Percentiles rank a stretch among this genome's conserved stretches.
Evolutionary conservation across 2,329 filamentous ascomycete species (phyloP).

Genomic region (Pseudogymnoascus sp.): DNA sequence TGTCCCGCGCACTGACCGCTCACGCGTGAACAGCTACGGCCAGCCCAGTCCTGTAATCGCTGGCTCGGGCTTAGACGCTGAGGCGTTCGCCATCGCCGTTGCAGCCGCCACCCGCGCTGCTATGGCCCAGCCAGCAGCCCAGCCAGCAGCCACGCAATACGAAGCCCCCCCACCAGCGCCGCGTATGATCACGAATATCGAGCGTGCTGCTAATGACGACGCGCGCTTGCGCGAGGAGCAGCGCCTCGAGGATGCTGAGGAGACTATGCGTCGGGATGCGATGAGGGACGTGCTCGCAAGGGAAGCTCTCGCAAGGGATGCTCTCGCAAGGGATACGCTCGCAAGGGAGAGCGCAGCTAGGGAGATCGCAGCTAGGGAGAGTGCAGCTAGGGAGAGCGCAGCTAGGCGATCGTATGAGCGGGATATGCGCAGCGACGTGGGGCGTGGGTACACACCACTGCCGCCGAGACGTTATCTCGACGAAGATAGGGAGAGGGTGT

Average conservation of each 20-base stretch:
- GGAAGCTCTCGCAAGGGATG: background rate
- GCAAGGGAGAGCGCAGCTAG: no score
- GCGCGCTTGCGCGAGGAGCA: background rate
- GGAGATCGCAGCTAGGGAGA: no score
- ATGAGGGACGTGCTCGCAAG: background rate
- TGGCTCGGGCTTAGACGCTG: background rate
- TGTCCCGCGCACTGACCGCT: constrained; percentile 12
- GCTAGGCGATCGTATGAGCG: no score
- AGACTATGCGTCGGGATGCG: background rate
- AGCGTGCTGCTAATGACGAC: background rate
- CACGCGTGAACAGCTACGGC: background rate
- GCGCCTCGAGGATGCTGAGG: background rate
- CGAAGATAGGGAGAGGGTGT: background rate
- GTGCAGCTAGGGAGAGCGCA: no score
- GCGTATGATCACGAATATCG: background rate
- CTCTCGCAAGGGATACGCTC: background rate
- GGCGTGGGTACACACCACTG: background rate
- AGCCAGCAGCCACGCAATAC: background rate
- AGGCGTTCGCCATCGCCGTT: background rate
- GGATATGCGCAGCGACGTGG: background rate
- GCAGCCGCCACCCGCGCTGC: background rate
- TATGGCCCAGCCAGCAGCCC: background rate
- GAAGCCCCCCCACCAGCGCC: background rate
- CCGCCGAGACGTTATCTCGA: background rate
- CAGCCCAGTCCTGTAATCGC: background rate